Evolutionary conservation across 2,329 filamentous ascomycete genomes (phyloP), one percentile per base, ranked within the genome.

Genomic region (Ophiocordyceps robertsii): DNA sequence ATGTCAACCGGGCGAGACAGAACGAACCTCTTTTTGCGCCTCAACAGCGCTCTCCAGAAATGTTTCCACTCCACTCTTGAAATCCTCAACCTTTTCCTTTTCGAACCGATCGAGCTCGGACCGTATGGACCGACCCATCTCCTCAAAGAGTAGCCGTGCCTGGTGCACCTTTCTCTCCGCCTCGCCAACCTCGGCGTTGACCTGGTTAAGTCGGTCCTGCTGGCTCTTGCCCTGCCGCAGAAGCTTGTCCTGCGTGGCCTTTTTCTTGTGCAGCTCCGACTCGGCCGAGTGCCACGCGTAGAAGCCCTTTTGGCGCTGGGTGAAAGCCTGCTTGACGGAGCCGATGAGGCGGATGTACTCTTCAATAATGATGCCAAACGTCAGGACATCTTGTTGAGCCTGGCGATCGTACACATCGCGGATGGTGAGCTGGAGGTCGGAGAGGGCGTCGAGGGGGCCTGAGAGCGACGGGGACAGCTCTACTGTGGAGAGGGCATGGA

Each of bases 291-390:
- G 89, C 90, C 92, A 98, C 37, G 84, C 80, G 59, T 96, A 86
- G 58, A 92, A 98, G 2, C 89, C 85, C 62, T 95, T 95, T 61
- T 98, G 92, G 44, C 92, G 81, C 62, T 95, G 89, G 31, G 74
- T 67, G 57, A 98, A 98, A 0, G 92, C 86, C 47, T 83, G 85
- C 70, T 98, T 98, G 46, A 96, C 85, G 43, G 85, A 93, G 29
- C 88, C 87, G 53, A 98, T 96, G 37, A 98, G 67, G 6, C 92
- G 86, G 52, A 98, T 93, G 64, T 98, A 98, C 64, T 98, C 92
- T 50, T 98, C 92, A 48, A 98, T 89, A 37, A 94, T 94, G 56
- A 96, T 96, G 32, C 92, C 92, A 49, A 98, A 80, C 0, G 92
- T 98, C 41, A 98, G 72, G 29, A 96, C 82, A 57, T 98, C 92